Evolutionary conservation across 2,329 filamentous ascomycete genomes (phyloP).

Genomic region (Exophiala sp.): DNA sequence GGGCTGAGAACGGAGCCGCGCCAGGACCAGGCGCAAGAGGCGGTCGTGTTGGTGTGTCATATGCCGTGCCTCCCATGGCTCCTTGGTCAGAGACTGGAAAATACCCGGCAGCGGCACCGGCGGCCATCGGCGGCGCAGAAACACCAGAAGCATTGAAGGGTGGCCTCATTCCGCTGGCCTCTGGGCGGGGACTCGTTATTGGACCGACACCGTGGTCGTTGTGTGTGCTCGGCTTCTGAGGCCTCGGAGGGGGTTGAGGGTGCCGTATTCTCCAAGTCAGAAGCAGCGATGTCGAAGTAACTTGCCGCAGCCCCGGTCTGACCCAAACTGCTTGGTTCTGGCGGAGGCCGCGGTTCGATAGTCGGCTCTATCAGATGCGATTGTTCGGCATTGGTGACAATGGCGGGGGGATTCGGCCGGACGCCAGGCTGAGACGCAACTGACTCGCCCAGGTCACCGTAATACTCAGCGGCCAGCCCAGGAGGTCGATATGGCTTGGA

Average conservation of each 20-base stretch:
- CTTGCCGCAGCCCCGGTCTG: conserved; percentile 51
- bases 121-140: conserved; percentile 4
- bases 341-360: conserved; percentile 46
- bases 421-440: conserved; percentile 56
- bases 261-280: conserved; percentile 30
- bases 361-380: conserved; percentile 53
- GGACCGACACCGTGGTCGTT: conserved; percentile 24
- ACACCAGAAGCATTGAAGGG: neutral
- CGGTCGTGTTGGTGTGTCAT: conserved; percentile 18
- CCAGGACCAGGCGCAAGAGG: conserved; percentile 21
- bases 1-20: conserved; percentile 28
- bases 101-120: conserved; percentile 20
- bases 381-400: conserved; percentile 49
- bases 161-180: neutral
- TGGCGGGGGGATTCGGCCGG: conserved; percentile 46
- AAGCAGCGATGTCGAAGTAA: conserved; percentile 42
- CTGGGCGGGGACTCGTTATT: conserved; percentile 27
- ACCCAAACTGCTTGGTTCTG: conserved; percentile 52
- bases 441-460: conserved; percentile 57
- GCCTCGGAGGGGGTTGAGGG: conserved; percentile 12
- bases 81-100: conserved; percentile 11
- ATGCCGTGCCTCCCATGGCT: neutral
- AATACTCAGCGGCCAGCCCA: conserved; percentile 57
- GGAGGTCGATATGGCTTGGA: conserved; percentile 44
- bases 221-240: conserved; percentile 23